Evolutionary conservation across 495 filamentous ascomycete species (phyloP).

Genomic region (Cetradonia linearis): DNA sequence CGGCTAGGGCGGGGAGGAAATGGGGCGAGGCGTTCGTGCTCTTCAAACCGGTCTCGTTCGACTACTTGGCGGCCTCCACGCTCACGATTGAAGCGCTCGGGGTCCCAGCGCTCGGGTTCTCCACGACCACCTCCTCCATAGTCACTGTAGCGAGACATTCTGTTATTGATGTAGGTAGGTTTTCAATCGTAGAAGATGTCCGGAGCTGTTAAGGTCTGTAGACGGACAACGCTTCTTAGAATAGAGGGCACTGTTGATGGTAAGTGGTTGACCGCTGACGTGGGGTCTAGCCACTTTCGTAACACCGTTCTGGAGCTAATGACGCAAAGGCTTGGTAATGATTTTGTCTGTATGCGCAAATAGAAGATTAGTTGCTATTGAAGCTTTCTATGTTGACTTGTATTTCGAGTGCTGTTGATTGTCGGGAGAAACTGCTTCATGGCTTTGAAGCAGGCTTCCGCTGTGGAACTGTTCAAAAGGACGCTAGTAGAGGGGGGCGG

Average conservation of each 20-base stretch:
- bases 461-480: not conserved
- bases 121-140: slow-evolving; percentile 26
- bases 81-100: slow-evolving; percentile 40
- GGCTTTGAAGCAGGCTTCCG: not conserved
- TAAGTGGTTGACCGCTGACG: not conserved
- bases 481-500: not conserved
- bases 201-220: not conserved
- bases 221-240: not conserved
- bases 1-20: slow-evolving; percentile 8
- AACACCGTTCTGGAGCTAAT: not conserved
- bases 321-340: not conserved
- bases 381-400: not conserved
- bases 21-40: slow-evolving; percentile 25
- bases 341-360: not conserved
- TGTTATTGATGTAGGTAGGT: not conserved
- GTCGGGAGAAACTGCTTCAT: not conserved
- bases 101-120: slow-evolving; percentile 32
- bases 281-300: not conserved
- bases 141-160: slow-evolving; percentile 39
- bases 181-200: not conserved
- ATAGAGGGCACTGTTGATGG: not conserved
- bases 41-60: slow-evolving; percentile 36
- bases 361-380: not conserved
- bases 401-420: not conserved
- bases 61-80: slow-evolving; percentile 37